These are phyloP conservation scores for Trypanosoma congolense DNA, from an alignment of 208 protist species.

Conservation along the genomic window DNA sequence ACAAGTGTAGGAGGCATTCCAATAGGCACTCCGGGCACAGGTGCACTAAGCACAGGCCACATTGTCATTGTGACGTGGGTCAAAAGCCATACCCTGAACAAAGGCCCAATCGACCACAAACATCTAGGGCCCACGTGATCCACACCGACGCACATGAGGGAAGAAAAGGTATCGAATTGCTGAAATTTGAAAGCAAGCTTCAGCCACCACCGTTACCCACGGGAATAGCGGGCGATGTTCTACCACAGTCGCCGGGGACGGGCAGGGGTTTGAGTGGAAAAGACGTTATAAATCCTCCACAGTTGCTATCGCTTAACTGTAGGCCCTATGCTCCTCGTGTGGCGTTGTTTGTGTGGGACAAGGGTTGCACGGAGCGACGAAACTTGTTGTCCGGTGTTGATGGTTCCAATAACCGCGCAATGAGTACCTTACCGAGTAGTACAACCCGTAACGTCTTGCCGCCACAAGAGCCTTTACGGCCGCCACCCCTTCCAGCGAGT, in stretches of 20 bases:
- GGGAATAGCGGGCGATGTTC: not conserved
- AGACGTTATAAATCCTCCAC: slow-evolving; percentile 5
- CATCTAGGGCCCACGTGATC: not conserved
- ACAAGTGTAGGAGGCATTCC: slow-evolving; percentile 13
- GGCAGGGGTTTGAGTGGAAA: not conserved
- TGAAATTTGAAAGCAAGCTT: slow-evolving; percentile 33
- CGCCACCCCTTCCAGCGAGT: slow-evolving; percentile 50
- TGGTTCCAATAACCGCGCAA: not conserved
- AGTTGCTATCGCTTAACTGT: slow-evolving; percentile 7
- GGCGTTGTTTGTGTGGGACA: slow-evolving; percentile 13
- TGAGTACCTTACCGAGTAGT: too few relatives aligned
- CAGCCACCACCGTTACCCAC: slow-evolving; percentile 32
- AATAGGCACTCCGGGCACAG: slow-evolving; percentile 14
- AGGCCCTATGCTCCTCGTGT: slow-evolving; percentile 15
- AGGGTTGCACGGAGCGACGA: not conserved
- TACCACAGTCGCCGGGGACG: not conserved
- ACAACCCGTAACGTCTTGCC: not conserved
- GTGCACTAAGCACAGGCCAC: slow-evolving; percentile 21
- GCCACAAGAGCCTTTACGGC: not conserved
- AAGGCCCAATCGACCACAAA: not conserved
- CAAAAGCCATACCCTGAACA: not conserved
- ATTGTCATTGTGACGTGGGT: not conserved
- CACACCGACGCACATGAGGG: not conserved
- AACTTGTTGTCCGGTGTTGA: not conserved
- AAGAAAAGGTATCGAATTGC: slow-evolving; percentile 8